Conservation (phyloP, 805 yeast genomes). For the Ogataea pignaliae region DNA sequence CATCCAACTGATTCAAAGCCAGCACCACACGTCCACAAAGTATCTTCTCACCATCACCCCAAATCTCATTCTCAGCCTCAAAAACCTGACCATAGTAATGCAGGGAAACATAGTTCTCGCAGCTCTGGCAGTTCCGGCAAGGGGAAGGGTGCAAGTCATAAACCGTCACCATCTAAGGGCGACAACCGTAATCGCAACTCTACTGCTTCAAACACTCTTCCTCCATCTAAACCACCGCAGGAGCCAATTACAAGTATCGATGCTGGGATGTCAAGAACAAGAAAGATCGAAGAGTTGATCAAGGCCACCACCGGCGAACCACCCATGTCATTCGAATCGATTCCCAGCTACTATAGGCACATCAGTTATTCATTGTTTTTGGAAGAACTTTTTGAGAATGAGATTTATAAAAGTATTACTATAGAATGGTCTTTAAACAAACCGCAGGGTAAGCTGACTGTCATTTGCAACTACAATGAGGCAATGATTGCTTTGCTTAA, state of each 20-base stretch:
- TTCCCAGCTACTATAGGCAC: constrained; percentile 51
- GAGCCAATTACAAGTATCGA: not conserved
- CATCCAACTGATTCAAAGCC: too few species aligned
- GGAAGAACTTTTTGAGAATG: constrained; percentile 52
- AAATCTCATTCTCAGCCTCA: too few species aligned
- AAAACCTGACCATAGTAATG: too few species aligned
- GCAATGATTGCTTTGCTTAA: constrained; percentile 46
- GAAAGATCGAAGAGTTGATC: constrained; percentile 15
- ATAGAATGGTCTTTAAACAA: constrained; percentile 37
- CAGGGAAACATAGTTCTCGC: too few species aligned
- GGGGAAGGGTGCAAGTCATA: not conserved
- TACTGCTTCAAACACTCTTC: not conserved
- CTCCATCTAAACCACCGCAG: not conserved
- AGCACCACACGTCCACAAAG: too few species aligned
- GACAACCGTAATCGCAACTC: not conserved
- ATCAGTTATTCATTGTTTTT: constrained; percentile 58
- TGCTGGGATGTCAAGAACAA: constrained; percentile 1
- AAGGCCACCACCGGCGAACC: constrained; percentile 14
- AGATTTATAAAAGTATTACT: constrained; percentile 42
- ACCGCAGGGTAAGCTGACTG: constrained; percentile 34
- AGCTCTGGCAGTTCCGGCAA: not conserved
- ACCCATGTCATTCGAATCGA: constrained; percentile 36
- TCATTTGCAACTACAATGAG: constrained; percentile 40
- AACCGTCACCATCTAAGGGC: not conserved
- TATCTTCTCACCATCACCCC: too few species aligned